Conservation (phyloP, 2,329 filamentous ascomycete species). For the Penicillium sp. region DNA sequence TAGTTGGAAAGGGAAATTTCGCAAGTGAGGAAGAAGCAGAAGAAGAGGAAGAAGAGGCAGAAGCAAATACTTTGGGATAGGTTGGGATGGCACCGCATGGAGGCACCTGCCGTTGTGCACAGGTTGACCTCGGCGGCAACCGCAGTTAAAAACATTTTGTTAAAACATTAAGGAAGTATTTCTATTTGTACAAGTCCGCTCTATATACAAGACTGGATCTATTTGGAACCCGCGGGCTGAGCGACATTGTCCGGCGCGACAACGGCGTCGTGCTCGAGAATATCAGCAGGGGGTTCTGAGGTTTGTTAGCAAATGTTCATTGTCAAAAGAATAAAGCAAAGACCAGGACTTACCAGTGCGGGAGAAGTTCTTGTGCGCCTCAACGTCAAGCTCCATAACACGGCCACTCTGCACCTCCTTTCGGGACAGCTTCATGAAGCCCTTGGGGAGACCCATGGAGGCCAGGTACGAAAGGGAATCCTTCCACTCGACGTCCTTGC, state of each 20-base stretch:
- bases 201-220: conserved; percentile 33
- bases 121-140: not conserved
- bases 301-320: conserved; percentile 6
- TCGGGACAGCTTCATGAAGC: conserved; percentile 59
- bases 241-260: conserved; percentile 39
- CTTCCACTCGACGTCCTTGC: conserved; percentile 81
- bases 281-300: conserved; percentile 52
- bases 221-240: conserved; percentile 55
- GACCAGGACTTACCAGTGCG: conserved; percentile 43
- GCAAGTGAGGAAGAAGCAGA: not conserved
- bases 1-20: not conserved
- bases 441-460: conserved; percentile 66
- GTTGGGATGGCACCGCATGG: no score
- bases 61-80: no score
- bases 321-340: not conserved
- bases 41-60: not conserved
- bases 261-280: conserved; percentile 51
- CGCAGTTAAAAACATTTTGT: not conserved
- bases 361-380: conserved; percentile 45
- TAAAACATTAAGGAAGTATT: conserved; percentile 17
- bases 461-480: conserved; percentile 65
- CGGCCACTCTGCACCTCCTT: conserved; percentile 63
- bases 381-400: conserved; percentile 49
- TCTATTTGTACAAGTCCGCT: conserved; percentile 34
- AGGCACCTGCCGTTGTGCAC: conserved; percentile 5